Evolutionary conservation across 139 green algal genomes (phyloP).

Genomic region (Chlorella vulgaris): DNA sequence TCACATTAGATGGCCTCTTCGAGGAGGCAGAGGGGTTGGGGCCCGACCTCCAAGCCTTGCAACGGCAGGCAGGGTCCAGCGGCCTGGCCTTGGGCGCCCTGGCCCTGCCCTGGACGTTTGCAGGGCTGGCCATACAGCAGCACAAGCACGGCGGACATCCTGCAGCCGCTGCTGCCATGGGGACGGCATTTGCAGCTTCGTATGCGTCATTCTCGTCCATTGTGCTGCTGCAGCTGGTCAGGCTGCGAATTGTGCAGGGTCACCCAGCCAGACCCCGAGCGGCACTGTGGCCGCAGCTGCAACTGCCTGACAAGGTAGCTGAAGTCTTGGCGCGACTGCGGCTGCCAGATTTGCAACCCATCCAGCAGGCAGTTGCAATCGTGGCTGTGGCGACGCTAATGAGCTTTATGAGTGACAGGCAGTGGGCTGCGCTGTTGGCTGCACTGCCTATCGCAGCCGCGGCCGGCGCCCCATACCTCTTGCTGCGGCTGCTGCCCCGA

Average conservation of each 20-base stretch:
- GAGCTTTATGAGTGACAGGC: no score
- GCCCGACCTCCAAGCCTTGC: background rate
- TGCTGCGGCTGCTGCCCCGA: constrained; percentile 6
- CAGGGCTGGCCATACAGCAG: background rate
- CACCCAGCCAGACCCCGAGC: no score
- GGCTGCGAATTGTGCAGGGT: no score
- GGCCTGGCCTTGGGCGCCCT: constrained; percentile 15
- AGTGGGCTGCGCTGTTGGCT: background rate
- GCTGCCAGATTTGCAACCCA: no score
- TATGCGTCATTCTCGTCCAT: no score
- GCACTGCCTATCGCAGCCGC: background rate
- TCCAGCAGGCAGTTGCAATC: no score
- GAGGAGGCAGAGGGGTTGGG: no score
- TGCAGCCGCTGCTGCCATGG: background rate
- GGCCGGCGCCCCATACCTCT: background rate
- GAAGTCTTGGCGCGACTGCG: no score
- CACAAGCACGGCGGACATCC: background rate
- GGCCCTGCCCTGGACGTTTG: constrained; percentile 9
- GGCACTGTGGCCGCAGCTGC: no score
- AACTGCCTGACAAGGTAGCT: no score
- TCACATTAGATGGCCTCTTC: no score
- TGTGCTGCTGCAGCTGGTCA: no score
- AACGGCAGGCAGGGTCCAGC: constrained; percentile 1
- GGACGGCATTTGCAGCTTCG: background rate
- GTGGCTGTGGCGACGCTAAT: background rate